phyloP scores from a whole-genome alignment of 345 rosid genomes.

The Crucihimalaya himalaica region DNA sequence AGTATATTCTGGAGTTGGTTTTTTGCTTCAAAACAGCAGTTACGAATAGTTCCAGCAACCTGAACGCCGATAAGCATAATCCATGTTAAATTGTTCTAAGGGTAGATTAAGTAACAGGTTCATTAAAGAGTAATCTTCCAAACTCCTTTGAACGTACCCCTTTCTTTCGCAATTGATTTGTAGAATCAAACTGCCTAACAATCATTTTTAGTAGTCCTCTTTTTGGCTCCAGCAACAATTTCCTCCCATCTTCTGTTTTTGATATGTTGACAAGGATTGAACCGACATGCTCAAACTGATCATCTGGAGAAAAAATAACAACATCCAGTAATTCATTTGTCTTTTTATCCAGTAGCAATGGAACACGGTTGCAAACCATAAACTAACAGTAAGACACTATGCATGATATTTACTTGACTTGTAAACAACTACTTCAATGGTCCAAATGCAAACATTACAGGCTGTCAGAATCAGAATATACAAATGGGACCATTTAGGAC shows the following conservation, averaged over 20 bases:
- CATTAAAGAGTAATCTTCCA: background rate
- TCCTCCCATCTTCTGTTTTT: slow-evolving; percentile 79
- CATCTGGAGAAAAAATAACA: slow-evolving; percentile 51
- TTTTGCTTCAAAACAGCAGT: slow-evolving; percentile 95
- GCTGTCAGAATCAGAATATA: background rate
- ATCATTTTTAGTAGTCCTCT: slow-evolving; percentile 83
- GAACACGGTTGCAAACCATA: background rate
- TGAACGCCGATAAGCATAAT: slow-evolving; percentile 31
- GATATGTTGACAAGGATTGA: slow-evolving; percentile 92
- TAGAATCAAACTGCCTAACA: slow-evolving; percentile 77
- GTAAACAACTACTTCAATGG: background rate
- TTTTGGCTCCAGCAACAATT: slow-evolving; percentile 73
- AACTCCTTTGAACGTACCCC: slow-evolving; percentile 59
- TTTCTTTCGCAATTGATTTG: slow-evolving; percentile 65
- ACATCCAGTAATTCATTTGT: background rate
- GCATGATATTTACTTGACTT: background rate
- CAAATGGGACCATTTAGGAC: background rate
- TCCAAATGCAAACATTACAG: background rate
- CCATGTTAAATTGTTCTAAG: background rate
- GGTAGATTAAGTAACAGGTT: slow-evolving; percentile 1
- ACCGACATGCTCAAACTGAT: slow-evolving; percentile 90
- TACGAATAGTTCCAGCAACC: slow-evolving; percentile 84
- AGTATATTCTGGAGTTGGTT: slow-evolving; percentile 81
- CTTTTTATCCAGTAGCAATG: background rate
- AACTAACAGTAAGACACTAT: background rate